A percentile compares a stretch with the other conserved stretches of the same genome.
Conservation (phyloP, 805 yeast genomes). For the Candida easanensis region DNA sequence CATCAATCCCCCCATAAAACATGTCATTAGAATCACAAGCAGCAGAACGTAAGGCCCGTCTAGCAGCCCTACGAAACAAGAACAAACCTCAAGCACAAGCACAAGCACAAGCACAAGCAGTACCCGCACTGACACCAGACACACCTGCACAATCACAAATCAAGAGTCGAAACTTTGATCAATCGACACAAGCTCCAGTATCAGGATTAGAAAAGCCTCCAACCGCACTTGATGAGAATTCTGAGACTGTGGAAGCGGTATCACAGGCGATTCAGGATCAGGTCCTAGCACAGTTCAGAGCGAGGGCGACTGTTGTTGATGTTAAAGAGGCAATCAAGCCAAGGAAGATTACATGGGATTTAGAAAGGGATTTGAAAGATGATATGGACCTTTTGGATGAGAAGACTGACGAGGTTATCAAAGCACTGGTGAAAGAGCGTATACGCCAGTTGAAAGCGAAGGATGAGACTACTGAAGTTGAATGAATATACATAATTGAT, state of each 20-base stretch:
- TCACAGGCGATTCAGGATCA: conserved; percentile 29
- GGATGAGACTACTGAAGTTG: too few species aligned
- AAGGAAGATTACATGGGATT: conserved; percentile 31
- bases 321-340: conserved; percentile 9
- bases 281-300: conserved; percentile 24
- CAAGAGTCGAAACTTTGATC: conserved; percentile 25
- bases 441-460: conserved; percentile 5
- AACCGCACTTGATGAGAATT: conserved; percentile 25
- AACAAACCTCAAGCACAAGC: conserved; percentile 3
- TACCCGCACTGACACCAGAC: conserved; percentile 3
- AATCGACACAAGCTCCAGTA: conserved; percentile 11
- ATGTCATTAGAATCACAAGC: conserved; percentile 28
- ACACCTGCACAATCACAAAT: neutral
- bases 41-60: conserved; percentile 29
- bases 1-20: neutral
- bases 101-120: neutral
- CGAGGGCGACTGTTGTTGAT: conserved; percentile 7
- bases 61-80: conserved; percentile 26
- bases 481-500: too few species aligned
- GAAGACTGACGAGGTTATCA: conserved; percentile 42
- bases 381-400: conserved; percentile 37
- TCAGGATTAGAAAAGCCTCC: conserved; percentile 24
- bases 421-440: conserved; percentile 36
- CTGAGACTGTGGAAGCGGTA: conserved; percentile 37
- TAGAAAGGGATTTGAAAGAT: conserved; percentile 37